Conservation (phyloP, 2,329 filamentous ascomycete species). For the Aspergillus sp. region DNA sequence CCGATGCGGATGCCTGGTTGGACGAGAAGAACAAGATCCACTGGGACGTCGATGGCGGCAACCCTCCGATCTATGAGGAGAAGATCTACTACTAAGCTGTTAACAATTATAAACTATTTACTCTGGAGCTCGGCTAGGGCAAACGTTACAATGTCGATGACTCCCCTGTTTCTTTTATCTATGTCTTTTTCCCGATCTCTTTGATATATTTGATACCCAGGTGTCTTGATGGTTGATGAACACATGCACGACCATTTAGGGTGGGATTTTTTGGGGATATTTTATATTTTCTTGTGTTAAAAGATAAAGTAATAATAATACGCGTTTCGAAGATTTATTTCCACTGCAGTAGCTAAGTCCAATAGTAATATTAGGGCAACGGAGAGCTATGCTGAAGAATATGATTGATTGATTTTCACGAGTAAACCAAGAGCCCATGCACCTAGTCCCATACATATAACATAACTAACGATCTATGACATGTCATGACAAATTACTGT, state of each 20-base stretch:
- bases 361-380: background rate
- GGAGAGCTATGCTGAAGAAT: background rate
- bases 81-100: conserved; percentile 52
- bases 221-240: conserved; percentile 1
- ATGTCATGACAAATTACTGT: conserved; percentile 3
- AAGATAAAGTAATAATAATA: background rate
- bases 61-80: conserved; percentile 60
- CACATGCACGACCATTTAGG: background rate
- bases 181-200: background rate
- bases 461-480: conserved; percentile 8
- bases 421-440: background rate
- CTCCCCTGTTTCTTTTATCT: background rate
- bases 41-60: conserved; percentile 57
- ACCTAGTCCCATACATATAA: conserved; percentile 1
- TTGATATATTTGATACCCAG: conserved; percentile 7
- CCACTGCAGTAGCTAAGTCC: background rate
- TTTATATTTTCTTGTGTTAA: background rate
- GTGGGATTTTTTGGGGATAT: background rate
- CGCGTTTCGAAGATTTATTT: background rate
- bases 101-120: background rate
- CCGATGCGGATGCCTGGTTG: conserved; percentile 71
- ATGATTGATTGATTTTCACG: background rate
- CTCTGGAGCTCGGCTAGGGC: background rate
- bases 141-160: background rate
- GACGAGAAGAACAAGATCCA: conserved; percentile 68